phyloP scores from a whole-genome alignment of 1,139 yeast genomes.

The Kodamaea sp. region DNA sequence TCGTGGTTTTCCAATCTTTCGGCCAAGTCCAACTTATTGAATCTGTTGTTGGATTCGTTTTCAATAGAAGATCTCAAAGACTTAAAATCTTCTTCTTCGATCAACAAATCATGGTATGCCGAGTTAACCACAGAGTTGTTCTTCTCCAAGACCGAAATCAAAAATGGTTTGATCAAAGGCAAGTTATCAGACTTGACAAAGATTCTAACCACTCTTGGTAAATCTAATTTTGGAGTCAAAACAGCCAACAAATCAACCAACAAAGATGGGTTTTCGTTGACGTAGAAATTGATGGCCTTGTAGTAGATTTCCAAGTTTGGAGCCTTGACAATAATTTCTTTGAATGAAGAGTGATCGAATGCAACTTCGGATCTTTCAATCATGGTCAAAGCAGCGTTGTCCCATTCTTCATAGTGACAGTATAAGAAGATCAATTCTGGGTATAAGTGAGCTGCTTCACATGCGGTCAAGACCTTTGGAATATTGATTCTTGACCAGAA shows the following conservation, averaged over 20 bases:
- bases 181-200: slow-evolving; percentile 94
- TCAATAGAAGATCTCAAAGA: slow-evolving; percentile 86
- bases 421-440: slow-evolving; percentile 94
- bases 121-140: slow-evolving; percentile 89
- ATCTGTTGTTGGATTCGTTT: slow-evolving; percentile 74
- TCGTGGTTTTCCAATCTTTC: slow-evolving; percentile 91
- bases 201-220: slow-evolving; percentile 92
- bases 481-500: slow-evolving; percentile 98
- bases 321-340: slow-evolving; percentile 92
- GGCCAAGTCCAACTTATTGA: slow-evolving; percentile 90
- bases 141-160: slow-evolving; percentile 86
- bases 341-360: slow-evolving; percentile 90
- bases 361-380: slow-evolving; percentile 93
- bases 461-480: slow-evolving; percentile 94
- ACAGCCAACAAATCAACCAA: slow-evolving; percentile 84
- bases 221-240: slow-evolving; percentile 87
- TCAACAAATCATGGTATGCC: slow-evolving; percentile 92
- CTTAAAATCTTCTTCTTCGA: slow-evolving; percentile 95
- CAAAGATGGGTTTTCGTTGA: slow-evolving; percentile 88
- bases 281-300: slow-evolving; percentile 93
- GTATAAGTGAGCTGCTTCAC: slow-evolving; percentile 93
- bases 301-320: slow-evolving; percentile 95
- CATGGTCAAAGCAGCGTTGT: slow-evolving; percentile 97
- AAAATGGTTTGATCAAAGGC: slow-evolving; percentile 93
- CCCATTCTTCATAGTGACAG: slow-evolving; percentile 99